Evolutionary conservation across 257 asterid genomes (phyloP), one percentile per base, ranked within the genome.

Genomic region (Primulina huaijiensis): DNA sequence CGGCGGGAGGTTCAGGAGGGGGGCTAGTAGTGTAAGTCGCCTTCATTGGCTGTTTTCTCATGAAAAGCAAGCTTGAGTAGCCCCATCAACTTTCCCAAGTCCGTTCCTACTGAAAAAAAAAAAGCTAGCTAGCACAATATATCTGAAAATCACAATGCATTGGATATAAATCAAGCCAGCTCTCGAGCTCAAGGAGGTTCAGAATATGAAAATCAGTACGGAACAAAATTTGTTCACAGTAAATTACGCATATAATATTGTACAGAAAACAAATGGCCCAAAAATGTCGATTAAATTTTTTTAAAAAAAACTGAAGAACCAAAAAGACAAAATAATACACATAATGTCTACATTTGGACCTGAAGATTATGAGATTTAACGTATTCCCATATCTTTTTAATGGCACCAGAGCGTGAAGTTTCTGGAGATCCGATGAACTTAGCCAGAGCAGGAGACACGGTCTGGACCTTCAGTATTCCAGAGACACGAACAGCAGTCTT

Each of bases 381-480:
- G 63, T 79, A 76, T 10, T 59, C 83, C 83, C 83, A 79, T 5
- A 79, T 72, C 61, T 75, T 69, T 40, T 79, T 79, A 9, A 79
- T 71, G 6, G 80, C 78, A 9, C 40, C 78, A 37, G 81, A 72
- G 3, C 80, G 78, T 12, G 83, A 79, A 33, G 78, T 67, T 72
- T 79, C 73, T 3, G 83, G 60, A 35, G 83, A 67, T 6, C 83
- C 80, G 2, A 79, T 69, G 76, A 79, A 79, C 52, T 75, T 72
- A 0, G 83, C 78, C 31, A 79, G 83, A 50, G 83, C 78, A 75
- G 83, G 83, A 21, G 83, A 75, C 29, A 79, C 73, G 6, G 72
- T 64, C 35, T 72, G 78, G 66, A 75, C 71, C 76, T 72, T 72
- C 61, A 75, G 69, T 68, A 79, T 79, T 14, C 78, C 78, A n/a